phyloP scores from a whole-genome alignment of 2,329 filamentous ascomycete genomes.

The Grosmannia huntii region DNA sequence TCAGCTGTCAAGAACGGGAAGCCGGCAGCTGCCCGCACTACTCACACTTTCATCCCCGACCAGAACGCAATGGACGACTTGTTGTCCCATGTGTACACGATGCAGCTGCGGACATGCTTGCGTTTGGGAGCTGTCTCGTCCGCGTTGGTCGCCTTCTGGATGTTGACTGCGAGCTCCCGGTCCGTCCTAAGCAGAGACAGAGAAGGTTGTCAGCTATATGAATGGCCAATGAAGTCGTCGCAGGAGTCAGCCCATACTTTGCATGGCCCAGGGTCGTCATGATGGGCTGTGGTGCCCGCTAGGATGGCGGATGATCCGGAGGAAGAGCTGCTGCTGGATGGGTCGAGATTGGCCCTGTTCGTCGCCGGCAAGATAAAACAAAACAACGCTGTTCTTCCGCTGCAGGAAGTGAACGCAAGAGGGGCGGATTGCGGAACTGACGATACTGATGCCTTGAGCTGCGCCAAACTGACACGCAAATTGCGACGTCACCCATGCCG shows the following conservation, averaged over 20 bases:
- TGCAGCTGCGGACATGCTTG: constrained; percentile 96
- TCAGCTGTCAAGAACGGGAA: neutral
- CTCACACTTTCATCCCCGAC: constrained; percentile 92
- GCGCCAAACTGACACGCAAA: neutral
- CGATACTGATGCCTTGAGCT: neutral
- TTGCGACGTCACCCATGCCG: neutral
- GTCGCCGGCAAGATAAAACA: neutral
- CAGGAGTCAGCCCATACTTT: constrained; percentile 7
- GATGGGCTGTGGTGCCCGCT: constrained; percentile 2
- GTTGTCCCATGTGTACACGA: constrained; percentile 99
- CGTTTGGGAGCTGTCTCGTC: constrained; percentile 58
- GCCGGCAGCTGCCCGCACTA: neutral
- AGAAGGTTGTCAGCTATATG: neutral
- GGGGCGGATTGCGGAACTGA: no score
- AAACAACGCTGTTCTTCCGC: neutral
- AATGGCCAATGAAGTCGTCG: neutral
- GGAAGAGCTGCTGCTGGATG: neutral
- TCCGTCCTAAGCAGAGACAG: constrained; percentile 39
- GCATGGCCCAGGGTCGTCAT: constrained; percentile 12
- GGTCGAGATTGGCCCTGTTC: neutral
- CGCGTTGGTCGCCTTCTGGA: constrained; percentile 55
- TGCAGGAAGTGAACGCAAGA: neutral
- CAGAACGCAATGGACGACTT: constrained; percentile 92
- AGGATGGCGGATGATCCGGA: neutral
- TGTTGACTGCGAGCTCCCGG: constrained; percentile 56